phyloP scores from a whole-genome alignment of 75 land plant species.

The Azolla pinnata region DNA sequence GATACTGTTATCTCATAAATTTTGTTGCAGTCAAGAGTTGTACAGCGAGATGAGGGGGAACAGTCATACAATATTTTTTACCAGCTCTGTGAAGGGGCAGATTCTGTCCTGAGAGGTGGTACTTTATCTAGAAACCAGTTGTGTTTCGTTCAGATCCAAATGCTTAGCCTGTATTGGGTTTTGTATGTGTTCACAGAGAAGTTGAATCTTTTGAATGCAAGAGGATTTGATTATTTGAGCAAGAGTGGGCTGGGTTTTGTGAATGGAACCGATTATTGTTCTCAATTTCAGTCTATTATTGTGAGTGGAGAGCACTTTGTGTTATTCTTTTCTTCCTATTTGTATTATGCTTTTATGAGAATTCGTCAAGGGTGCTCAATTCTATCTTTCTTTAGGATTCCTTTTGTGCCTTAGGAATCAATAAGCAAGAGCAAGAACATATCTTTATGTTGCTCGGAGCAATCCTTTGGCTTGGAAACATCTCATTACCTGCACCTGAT shows the following conservation, averaged over 20 bases:
- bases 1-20: too few species aligned
- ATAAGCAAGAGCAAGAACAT: conserved; percentile 54
- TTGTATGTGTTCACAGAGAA: conserved; percentile 36
- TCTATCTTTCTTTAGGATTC: conserved; percentile 48
- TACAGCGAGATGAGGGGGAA: conserved; percentile 59
- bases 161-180: neutral
- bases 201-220: conserved; percentile 41
- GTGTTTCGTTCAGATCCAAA: neutral
- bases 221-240: conserved; percentile 57
- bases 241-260: too few species aligned
- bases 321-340: neutral
- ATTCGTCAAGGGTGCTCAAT: neutral
- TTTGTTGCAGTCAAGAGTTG: too few species aligned
- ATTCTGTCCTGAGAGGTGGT: conserved; percentile 47
- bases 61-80: conserved; percentile 91
- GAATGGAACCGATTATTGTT: neutral
- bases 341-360: neutral
- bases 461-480: conserved; percentile 85
- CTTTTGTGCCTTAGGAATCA: conserved; percentile 51
- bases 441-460: conserved; percentile 74
- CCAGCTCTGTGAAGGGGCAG: conserved; percentile 94
- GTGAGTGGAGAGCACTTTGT: neutral
- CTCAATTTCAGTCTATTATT: neutral
- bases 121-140: neutral
- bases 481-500: conserved; percentile 45